phyloP scores from a whole-genome alignment of 2,329 filamentous ascomycete genomes.

The Emergomyces orientalis region DNA sequence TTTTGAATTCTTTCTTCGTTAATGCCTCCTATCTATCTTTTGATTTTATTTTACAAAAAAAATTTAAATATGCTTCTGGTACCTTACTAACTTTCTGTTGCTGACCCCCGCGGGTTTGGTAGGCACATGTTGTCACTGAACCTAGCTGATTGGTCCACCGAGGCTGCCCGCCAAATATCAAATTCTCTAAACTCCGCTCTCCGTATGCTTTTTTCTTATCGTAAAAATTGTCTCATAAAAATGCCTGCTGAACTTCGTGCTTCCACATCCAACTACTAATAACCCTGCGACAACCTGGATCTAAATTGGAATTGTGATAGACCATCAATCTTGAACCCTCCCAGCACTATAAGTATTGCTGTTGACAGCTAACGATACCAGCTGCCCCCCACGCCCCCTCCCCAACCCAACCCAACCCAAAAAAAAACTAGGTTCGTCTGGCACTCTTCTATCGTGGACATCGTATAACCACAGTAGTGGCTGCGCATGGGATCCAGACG shows the following conservation, averaged over 20 bases:
- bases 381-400: too few relatives aligned
- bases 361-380: too few relatives aligned
- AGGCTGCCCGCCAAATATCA: background rate
- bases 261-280: background rate
- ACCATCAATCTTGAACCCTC: background rate
- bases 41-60: too few relatives aligned
- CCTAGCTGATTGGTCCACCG: background rate
- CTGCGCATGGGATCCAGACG: background rate
- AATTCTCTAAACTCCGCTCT: background rate
- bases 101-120: background rate
- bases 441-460: too few relatives aligned
- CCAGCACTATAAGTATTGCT: background rate
- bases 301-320: background rate
- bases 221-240: background rate
- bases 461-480: background rate
- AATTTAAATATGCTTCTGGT: too few relatives aligned
- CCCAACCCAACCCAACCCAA: too few relatives aligned
- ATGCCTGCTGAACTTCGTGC: background rate
- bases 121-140: background rate
- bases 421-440: too few relatives aligned
- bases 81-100: too few relatives aligned
- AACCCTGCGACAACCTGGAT: background rate
- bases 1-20: too few relatives aligned
- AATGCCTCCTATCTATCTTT: too few relatives aligned
- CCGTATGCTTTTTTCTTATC: background rate